Conservation (phyloP, 176 grass and related monocot genomes). For the Neostapfia colusana region DNA sequence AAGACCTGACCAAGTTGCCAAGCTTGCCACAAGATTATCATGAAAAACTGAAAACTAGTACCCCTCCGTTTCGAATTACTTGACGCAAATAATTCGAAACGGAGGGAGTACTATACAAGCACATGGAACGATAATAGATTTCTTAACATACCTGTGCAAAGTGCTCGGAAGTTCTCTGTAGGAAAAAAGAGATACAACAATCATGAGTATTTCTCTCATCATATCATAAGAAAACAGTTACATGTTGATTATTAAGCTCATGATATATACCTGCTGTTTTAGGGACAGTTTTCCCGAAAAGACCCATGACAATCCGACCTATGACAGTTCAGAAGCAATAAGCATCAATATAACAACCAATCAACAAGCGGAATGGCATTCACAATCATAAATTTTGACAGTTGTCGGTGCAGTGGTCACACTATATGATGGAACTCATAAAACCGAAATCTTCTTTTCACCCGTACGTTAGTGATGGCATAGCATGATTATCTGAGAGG, state of each 20-base stretch:
- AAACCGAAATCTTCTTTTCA: not conserved
- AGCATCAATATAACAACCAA: not conserved
- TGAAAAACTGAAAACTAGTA: too few relatives aligned
- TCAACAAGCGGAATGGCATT: not conserved
- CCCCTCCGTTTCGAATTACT: too few relatives aligned
- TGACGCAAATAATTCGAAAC: too few relatives aligned
- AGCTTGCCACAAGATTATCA: not conserved
- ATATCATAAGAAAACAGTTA: not conserved
- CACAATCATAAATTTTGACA: not conserved
- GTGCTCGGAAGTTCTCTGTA: conserved; percentile 92
- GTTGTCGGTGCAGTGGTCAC: not conserved
- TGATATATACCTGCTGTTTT: conserved; percentile 92
- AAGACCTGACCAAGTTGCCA: not conserved
- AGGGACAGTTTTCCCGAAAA: conserved; percentile 92
- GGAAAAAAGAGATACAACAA: not conserved
- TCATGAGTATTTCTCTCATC: not conserved
- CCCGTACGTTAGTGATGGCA: not conserved
- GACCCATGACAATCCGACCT: conserved; percentile 97
- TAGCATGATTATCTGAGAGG: not conserved
- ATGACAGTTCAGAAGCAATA: conserved; percentile 27
- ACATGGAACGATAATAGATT: not conserved
- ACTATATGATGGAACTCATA: not conserved
- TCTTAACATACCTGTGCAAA: conserved; percentile 79
- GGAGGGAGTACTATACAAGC: not conserved
- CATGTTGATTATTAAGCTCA: not conserved